Conservation (phyloP, 257 asterid genomes). For the Vinca minor region DNA sequence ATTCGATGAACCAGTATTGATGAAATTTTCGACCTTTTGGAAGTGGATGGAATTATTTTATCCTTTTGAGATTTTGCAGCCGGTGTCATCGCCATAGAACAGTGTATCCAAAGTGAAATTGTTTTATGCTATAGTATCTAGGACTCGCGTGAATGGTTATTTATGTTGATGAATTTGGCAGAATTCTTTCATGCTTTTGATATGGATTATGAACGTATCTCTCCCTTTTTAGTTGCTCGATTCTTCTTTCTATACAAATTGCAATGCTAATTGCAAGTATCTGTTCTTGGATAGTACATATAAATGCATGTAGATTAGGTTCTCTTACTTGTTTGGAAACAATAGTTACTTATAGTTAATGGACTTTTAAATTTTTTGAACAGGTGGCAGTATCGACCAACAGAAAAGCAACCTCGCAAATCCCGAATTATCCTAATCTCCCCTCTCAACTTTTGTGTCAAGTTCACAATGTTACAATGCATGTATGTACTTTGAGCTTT, state of each 20-base stretch:
- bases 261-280: slow-evolving; percentile 4
- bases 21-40: no score
- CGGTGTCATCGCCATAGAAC: not conserved
- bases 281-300: not conserved
- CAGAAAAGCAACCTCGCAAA: slow-evolving; percentile 68
- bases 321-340: not conserved
- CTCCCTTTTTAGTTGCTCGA: not conserved
- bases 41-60: no score
- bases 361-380: slow-evolving; percentile 9
- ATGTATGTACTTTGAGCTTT: slow-evolving; percentile 48
- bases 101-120: no score
- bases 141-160: no score
- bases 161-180: not conserved
- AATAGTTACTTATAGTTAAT: slow-evolving; percentile 9
- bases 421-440: slow-evolving; percentile 81
- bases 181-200: not conserved
- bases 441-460: slow-evolving; percentile 83
- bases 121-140: no score
- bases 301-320: not conserved
- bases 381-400: slow-evolving; percentile 93
- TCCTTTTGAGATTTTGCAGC: not conserved
- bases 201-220: not conserved
- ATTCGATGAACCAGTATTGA: not conserved
- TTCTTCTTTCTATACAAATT: no score
- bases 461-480: slow-evolving; percentile 82